Evolutionary conservation across 116 monocot species (phyloP), one percentile per base, ranked within the genome.

Genomic region (Thalassia testudinum): DNA sequence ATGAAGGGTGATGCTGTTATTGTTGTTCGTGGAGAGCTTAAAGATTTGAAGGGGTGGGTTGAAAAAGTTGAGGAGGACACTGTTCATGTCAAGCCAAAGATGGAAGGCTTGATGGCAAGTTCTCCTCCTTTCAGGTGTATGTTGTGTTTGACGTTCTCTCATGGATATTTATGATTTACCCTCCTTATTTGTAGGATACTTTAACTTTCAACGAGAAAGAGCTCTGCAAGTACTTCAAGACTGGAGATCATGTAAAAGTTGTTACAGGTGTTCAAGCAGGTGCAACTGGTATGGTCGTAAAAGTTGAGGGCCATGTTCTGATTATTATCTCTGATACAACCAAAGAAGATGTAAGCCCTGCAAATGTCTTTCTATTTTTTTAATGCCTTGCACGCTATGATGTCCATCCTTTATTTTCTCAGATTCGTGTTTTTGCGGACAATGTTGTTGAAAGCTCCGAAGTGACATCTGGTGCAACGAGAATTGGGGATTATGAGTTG

Each of bases 221-320:
- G 45, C 68, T 97, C 5, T 97, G 97, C 82, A 97, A 97, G 60
- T 79, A 82, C 62, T 97, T 97, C 52, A 82, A 85, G 63, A 74
- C 82, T 37, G 97, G 97, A 50, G 97, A 97, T 59, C 97, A 97
- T 79, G 97, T 97, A 26, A 97, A 97, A 74, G 97, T 97, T 56
- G 65, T 82, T 6, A 88, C 97, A 70, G 97, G 97, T 42, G 79
- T 85, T 57, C 97, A 97, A 56, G 82, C 81, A 73, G 89, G 97
- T 16, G 85, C 85, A 16, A 97, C 97, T 60, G 97, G 97, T 49
- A 97, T 97, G 97, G 85, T 89, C 44, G 97, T 97, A 26, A 97
- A 97, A 59, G 97, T 89, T 61, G 89, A 89, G 20, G 77, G 82
- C 22, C 97, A 97, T 77, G 77, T 97, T 47, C 58, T 97, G 61